Conservation (phyloP, 2,329 filamentous ascomycete genomes). For the Podosphaera fusca region DNA sequence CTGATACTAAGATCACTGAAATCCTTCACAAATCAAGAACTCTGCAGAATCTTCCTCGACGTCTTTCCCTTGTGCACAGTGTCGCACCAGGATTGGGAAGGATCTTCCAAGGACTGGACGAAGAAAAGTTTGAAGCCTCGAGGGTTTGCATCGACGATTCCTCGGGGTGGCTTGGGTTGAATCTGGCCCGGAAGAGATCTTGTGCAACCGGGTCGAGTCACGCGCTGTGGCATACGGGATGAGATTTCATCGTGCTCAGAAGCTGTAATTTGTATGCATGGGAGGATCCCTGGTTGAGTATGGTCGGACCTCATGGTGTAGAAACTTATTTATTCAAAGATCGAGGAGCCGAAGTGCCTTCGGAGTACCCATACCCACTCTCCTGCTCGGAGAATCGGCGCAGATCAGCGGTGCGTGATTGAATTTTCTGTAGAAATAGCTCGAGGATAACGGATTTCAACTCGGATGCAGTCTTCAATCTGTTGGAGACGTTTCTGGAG, state of each 20-base stretch:
- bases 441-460: background rate
- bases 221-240: conserved; percentile 2
- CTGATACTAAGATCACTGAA: no score
- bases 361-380: background rate
- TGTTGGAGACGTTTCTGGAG: background rate
- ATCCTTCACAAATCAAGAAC: no score
- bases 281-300: background rate
- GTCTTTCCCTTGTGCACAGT: no score
- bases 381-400: background rate
- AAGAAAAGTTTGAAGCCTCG: background rate
- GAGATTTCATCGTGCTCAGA: conserved; percentile 1
- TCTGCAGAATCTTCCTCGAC: no score
- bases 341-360: background rate
- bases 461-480: background rate
- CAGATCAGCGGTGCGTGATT: background rate
- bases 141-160: background rate
- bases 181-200: background rate
- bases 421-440: background rate
- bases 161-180: background rate
- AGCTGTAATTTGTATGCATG: conserved; percentile 1
- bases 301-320: conserved; percentile 1
- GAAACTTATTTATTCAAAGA: background rate
- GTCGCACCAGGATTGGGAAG: background rate
- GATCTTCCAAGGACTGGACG: background rate
- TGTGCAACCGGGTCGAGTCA: background rate